Base-by-base conservation (phyloP, 2,329 filamentous ascomycete genomes). In the Epicoccum nigrum region DNA sequence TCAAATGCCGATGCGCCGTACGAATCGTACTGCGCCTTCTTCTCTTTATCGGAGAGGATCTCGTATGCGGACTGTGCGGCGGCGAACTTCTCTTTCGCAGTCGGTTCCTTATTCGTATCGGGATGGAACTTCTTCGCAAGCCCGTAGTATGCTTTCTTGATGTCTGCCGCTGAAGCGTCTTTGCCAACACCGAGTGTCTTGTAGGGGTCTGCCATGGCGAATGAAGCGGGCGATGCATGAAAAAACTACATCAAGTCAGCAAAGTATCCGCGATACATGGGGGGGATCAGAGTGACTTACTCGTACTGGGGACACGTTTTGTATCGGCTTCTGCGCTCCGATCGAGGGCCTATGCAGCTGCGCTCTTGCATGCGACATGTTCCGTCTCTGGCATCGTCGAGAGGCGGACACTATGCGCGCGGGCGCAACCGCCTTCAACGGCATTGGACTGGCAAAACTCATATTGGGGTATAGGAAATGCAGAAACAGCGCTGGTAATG, bases 71-170 rank as follows among this genome's bases (percentile, higher is more conserved):
- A 85, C 74, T 99, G 94, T 46, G 95, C 90, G 63, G 97, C 93
- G 58, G 87, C 84, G 67, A 99, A 99, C 67, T 89, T 93, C 65
- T 97, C 94, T 73, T 97, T 97, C 28, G 94, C 92, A n/a, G 80
- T 83, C 2, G 90, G 74, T 63, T 97, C 94, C 74, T 97, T 97
- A 81, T 97, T 99, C 28, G 94, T 97, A 72, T 99, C 94, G 7
- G 94, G 94, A 68, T 99, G 94, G 72, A 86, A 99, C 70, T 97
- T 99, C 76, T 99, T 99, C 16, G 94, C 94, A 52, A 97, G 81
- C 42, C 92, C 90, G 72, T 99, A 99, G 79, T 99, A 99, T 3
- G 94, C 92, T 74, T 97, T 97, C 74, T 99, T 99, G 72, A 99
- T 97, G 28, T 97, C 93, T 53, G 85, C 80, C 3, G 91, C 79